These are phyloP conservation scores for Protoeuglena noctilucae DNA, from an alignment of 139 green algal genomes.

Conservation along the genomic window DNA sequence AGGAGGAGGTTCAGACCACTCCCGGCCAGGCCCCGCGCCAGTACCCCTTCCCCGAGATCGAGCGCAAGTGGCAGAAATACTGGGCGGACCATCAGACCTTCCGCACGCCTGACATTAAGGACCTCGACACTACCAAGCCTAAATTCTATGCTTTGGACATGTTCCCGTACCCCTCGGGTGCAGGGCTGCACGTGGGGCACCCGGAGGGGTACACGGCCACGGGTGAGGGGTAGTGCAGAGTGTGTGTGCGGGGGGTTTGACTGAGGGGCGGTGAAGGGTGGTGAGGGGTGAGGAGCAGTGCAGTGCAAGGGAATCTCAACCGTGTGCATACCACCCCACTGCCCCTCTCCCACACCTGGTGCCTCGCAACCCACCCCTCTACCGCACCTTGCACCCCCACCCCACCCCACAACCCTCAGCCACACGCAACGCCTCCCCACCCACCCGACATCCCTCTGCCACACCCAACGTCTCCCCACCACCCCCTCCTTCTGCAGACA, in stretches of 20 bases:
- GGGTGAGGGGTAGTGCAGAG: too few relatives aligned
- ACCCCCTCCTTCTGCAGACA: slow-evolving; percentile 74
- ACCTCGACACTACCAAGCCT: slow-evolving; percentile 82
- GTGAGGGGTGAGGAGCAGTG: too few relatives aligned
- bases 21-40: slow-evolving; percentile 10
- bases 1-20: too few relatives aligned
- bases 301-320: too few relatives aligned
- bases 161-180: slow-evolving; percentile 94
- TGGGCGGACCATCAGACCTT: slow-evolving; percentile 88
- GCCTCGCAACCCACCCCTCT: too few relatives aligned
- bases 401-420: neutral
- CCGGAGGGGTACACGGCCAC: slow-evolving; percentile 83
- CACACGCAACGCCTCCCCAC: too few relatives aligned
- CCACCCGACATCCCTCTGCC: too few relatives aligned
- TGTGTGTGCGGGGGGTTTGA: too few relatives aligned
- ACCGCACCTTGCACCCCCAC: neutral
- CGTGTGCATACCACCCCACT: too few relatives aligned
- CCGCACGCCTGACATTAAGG: slow-evolving; percentile 53
- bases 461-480: too few relatives aligned
- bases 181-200: slow-evolving; percentile 76
- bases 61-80: slow-evolving; percentile 72
- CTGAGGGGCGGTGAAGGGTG: too few relatives aligned
- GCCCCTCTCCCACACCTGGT: too few relatives aligned
- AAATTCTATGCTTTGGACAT: slow-evolving; percentile 99
- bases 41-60: slow-evolving; percentile 79